Evolutionary conservation across 306 rosid species (phyloP).

Genomic region (Vigna radiata): DNA sequence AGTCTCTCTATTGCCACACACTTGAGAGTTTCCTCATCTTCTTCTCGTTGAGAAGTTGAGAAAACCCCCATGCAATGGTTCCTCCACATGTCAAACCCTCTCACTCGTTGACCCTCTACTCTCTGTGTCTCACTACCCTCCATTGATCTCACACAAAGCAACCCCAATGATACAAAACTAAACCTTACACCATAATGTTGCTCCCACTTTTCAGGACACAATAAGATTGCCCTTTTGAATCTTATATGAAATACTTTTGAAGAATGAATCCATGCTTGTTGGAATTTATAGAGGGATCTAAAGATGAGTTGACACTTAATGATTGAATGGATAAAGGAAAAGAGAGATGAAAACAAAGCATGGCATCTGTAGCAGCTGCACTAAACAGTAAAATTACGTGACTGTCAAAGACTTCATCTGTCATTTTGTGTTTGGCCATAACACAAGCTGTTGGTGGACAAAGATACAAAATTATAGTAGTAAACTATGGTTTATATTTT

Average conservation of each 20-base stretch:
- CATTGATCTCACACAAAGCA: constrained; percentile 33
- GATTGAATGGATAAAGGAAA: constrained; percentile 7
- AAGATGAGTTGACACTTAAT: neutral
- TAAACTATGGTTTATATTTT: no score
- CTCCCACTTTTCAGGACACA: constrained; percentile 1
- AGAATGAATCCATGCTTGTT: neutral
- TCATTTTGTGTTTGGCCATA: neutral
- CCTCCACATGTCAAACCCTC: constrained; percentile 33
- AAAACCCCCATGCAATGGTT: constrained; percentile 43
- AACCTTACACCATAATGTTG: neutral
- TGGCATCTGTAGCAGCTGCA: neutral
- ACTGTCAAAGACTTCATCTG: neutral
- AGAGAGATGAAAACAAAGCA: neutral
- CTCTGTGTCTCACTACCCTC: constrained; percentile 33
- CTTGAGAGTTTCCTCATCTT: constrained; percentile 48
- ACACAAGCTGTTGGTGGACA: neutral
- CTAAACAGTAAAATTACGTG: neutral
- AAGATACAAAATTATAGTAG: neutral
- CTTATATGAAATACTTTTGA: neutral
- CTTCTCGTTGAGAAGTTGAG: constrained; percentile 55
- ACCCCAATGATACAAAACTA: neutral
- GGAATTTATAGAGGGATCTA: neutral
- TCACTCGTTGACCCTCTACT: neutral
- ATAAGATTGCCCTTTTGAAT: neutral
- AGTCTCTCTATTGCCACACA: constrained; percentile 50